These are phyloP conservation scores for Aspergillus olivimuriae DNA, from an alignment of 495 filamentous ascomycete genomes.

Conservation along the genomic window DNA sequence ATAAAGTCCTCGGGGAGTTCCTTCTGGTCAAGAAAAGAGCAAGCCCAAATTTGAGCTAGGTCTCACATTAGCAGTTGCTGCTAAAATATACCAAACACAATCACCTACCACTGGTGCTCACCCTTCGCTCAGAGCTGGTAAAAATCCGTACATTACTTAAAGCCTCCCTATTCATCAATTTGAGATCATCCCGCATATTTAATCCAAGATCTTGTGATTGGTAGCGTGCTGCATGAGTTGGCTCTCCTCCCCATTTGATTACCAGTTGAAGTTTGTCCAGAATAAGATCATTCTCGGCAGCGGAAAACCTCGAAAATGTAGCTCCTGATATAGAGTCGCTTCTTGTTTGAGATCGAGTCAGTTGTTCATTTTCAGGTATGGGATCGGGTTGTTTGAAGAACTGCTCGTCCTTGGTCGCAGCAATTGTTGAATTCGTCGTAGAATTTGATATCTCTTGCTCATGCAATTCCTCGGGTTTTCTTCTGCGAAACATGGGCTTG, in stretches of 20 bases:
- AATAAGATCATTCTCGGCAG: constrained; percentile 79
- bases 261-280: constrained; percentile 95
- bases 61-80: constrained; percentile 5
- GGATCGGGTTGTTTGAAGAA: constrained; percentile 16
- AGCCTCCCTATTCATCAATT: constrained; percentile 86
- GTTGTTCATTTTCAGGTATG: constrained; percentile 18
- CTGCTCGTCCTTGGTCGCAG: constrained; percentile 15
- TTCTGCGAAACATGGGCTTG: constrained; percentile 94
- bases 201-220: constrained; percentile 90
- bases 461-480: constrained; percentile 52
- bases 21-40: constrained; percentile 81
- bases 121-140: constrained; percentile 88
- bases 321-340: constrained; percentile 80
- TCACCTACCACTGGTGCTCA: constrained; percentile 82
- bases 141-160: constrained; percentile 88
- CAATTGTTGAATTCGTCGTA: constrained; percentile 8
- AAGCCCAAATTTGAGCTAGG: constrained; percentile 93
- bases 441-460: constrained; percentile 15
- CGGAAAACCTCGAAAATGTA: constrained; percentile 83
- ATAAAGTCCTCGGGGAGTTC: constrained; percentile 78
- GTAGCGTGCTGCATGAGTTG: constrained; percentile 93
- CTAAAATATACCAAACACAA: constrained; percentile 16
- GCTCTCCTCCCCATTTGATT: constrained; percentile 98
- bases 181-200: constrained; percentile 91
- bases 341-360: constrained; percentile 45